Percentiles rank a stretch among this genome's conserved stretches.
phyloP scores from a whole-genome alignment of 2,329 filamentous ascomycete species.

The Hypoxylon sp. region DNA sequence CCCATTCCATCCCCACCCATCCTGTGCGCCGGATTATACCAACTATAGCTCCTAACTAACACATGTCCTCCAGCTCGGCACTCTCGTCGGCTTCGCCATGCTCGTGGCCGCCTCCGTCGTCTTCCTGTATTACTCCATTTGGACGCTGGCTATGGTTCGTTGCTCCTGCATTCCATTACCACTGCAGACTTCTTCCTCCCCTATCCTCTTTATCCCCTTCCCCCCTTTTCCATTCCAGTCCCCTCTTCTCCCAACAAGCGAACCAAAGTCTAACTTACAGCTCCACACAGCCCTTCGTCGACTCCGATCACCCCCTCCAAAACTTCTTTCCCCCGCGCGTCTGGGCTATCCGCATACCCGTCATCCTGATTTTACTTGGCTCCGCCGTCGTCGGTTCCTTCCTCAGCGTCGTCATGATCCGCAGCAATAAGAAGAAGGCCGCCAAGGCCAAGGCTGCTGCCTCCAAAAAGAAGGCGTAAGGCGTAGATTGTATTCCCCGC shows the following conservation, averaged over 20 bases:
- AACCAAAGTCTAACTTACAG: conserved; percentile 33
- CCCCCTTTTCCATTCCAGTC: conserved; percentile 20
- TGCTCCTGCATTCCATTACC: background rate
- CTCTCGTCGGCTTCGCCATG: conserved; percentile 78
- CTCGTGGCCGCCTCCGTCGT: conserved; percentile 74
- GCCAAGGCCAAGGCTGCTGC: conserved; percentile 87
- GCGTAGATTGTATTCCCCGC: conserved; percentile 60
- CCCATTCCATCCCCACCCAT: background rate
- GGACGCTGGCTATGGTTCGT: conserved; percentile 95
- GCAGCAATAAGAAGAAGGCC: conserved; percentile 97
- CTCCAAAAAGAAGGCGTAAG: conserved; percentile 91
- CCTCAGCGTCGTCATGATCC: conserved; percentile 97
- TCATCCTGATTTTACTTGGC: conserved; percentile 92
- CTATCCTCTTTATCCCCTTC: conserved; percentile 16
- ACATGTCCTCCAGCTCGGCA: conserved; percentile 80
- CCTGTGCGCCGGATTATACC: conserved; percentile 2
- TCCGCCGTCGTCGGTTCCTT: conserved; percentile 96
- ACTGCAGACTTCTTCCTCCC: conserved; percentile 3
- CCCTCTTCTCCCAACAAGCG: background rate
- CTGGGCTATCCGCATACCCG: conserved; percentile 98
- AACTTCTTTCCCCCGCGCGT: conserved; percentile 96
- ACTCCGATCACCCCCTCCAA: conserved; percentile 92
- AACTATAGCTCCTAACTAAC: conserved; percentile 34
- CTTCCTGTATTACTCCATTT: conserved; percentile 92
- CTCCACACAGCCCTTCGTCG: conserved; percentile 86